Evolutionary conservation across 805 yeast species (phyloP).

Genomic region (Ogataea pignaliae): DNA sequence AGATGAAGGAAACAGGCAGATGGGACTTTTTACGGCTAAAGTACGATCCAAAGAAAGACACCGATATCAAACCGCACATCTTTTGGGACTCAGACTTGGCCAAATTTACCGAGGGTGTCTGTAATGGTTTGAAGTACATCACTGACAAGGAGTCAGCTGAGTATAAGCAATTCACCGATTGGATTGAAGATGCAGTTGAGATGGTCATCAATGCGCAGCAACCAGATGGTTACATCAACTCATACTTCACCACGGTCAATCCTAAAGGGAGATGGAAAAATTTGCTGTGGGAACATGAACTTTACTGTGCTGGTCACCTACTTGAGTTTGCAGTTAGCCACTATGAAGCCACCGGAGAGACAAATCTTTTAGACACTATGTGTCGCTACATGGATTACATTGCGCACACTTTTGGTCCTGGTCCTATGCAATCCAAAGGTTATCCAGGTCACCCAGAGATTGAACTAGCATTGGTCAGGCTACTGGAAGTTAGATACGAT

Average conservation of each 20-base stretch:
- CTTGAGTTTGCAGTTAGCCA: slow-evolving; percentile 24
- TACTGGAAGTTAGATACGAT: slow-evolving; percentile 14
- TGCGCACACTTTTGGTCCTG: slow-evolving; percentile 17
- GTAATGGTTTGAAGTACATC: slow-evolving; percentile 15
- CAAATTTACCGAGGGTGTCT: slow-evolving; percentile 20
- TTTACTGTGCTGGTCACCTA: slow-evolving; percentile 11
- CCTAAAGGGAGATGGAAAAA: slow-evolving; percentile 13
- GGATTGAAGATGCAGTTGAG: slow-evolving; percentile 17
- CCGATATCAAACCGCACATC: slow-evolving; percentile 12
- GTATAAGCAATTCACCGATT: slow-evolving; percentile 5
- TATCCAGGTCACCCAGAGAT: slow-evolving; percentile 28
- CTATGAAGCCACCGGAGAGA: slow-evolving; percentile 15
- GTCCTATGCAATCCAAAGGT: slow-evolving; percentile 15
- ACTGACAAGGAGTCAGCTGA: slow-evolving; percentile 1
- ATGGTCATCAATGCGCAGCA: slow-evolving; percentile 21
- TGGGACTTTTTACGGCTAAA: slow-evolving; percentile 18
- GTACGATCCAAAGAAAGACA: background rate
- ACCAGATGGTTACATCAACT: slow-evolving; percentile 23
- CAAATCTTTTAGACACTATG: slow-evolving; percentile 13
- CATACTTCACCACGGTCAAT: slow-evolving; percentile 17
- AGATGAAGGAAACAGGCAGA: slow-evolving; percentile 18
- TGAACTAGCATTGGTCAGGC: slow-evolving; percentile 23
- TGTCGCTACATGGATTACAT: slow-evolving; percentile 20
- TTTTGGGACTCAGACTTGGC: slow-evolving; percentile 29
- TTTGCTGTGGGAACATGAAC: slow-evolving; percentile 7